Evolutionary conservation across 2,329 filamentous ascomycete genomes (phyloP), one percentile per base, ranked within the genome.

Genomic region (Niveomyces coronatus): DNA sequence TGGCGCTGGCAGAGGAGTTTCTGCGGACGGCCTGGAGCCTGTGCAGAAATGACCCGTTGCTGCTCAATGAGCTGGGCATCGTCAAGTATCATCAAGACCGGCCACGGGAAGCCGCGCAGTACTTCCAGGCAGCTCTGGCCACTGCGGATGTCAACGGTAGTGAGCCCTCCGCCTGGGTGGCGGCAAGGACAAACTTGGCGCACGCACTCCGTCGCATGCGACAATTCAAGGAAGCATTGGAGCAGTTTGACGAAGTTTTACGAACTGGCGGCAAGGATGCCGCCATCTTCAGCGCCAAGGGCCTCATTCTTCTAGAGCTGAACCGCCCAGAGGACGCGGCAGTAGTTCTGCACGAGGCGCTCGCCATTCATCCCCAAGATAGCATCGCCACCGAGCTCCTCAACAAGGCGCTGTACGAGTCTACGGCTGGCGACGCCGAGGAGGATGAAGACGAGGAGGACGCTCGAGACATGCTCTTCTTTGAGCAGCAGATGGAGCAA

Each of bases 51-150:
- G 91, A 98, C 50, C 91, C 91, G 0, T 64, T 96, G 5, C 75
- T 98, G 4, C 70, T 98, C 39, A 98, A 98, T 56, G 91, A 98
- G 62, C 81, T 96, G 63, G 93, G 89, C 4, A 80, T 96, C 4
- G 87, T 95, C n/a, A 81, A 86, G 47, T 98, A 94, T 54, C 87
- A 96, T 56, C 86, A 95, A 55, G 79, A 85, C 48, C 75, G 83
- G 35, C 74, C 86, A 6, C 70, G 77, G 42, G 79, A 83, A 17
- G 86, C 91, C 0, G 76, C 85, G 9, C 71, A 76, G 20, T 75
- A 88, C 45, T 96, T 98, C 57, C 70, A 71, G 7, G 75, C 79
- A 44, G 85, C 91, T 0, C 72, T 98, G 14, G 66, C 72, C 33
- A 76, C 94, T 37, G 84, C 87, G 3, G 73, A 79, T 4, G 80